These are phyloP conservation scores for Rhizopogon salebrosus DNA, from an alignment of 768 basidiomycete species.

Conservation along the genomic window DNA sequence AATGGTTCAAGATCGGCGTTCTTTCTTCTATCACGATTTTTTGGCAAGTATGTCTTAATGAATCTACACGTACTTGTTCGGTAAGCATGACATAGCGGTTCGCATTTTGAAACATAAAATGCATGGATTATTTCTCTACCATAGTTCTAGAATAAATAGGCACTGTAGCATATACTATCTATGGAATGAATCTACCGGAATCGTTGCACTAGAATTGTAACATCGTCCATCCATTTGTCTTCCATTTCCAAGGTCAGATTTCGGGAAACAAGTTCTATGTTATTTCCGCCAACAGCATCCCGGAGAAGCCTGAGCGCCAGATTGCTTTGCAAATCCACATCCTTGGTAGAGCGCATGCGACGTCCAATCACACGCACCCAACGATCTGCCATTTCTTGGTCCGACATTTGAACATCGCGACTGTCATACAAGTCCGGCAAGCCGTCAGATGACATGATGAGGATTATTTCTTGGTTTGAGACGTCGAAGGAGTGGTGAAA, in stretches of 20 bases:
- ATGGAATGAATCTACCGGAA: slow-evolving; percentile 12
- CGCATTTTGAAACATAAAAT: not conserved
- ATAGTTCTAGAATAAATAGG: slow-evolving; percentile 10
- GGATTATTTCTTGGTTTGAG: slow-evolving; percentile 19
- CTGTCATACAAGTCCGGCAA: slow-evolving; percentile 36
- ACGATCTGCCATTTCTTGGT: slow-evolving; percentile 25
- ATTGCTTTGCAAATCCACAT: slow-evolving; percentile 20
- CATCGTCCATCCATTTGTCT: slow-evolving; percentile 47
- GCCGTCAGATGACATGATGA: slow-evolving; percentile 46
- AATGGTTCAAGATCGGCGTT: not conserved
- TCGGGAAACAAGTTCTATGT: slow-evolving; percentile 34
- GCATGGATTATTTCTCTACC: not conserved
- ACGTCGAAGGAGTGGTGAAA: slow-evolving; percentile 28
- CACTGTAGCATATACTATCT: not conserved
- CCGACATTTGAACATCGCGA: slow-evolving; percentile 14
- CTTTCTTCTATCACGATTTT: not conserved
- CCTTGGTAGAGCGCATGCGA: slow-evolving; percentile 16
- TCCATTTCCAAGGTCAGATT: slow-evolving; percentile 46
- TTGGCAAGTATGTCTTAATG: not conserved
- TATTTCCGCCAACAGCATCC: slow-evolving; percentile 38
- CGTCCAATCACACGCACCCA: slow-evolving; percentile 31
- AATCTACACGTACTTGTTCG: not conserved
- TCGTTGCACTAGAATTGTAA: slow-evolving; percentile 40
- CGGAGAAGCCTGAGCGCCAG: slow-evolving; percentile 37
- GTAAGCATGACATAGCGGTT: not conserved